These are phyloP conservation scores for Myriosclerotinia curreyana DNA, from an alignment of 2,329 filamentous ascomycete species.

Conservation along the genomic window DNA sequence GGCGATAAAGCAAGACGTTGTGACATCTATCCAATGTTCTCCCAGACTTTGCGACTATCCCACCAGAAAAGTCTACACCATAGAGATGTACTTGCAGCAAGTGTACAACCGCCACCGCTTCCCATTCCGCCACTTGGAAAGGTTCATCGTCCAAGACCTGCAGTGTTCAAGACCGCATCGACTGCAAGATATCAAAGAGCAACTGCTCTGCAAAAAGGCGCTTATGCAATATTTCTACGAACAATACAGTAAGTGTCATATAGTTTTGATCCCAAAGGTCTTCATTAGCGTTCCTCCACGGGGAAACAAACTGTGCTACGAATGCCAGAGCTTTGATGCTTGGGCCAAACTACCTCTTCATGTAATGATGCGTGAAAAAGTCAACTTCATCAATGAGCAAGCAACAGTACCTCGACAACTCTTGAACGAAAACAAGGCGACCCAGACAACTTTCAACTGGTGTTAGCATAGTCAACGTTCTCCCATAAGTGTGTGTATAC, in stretches of 20 bases:
- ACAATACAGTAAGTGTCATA: background rate
- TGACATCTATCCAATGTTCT: slow-evolving; percentile 4
- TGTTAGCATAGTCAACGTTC: too few species aligned
- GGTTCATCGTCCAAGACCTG: slow-evolving; percentile 2
- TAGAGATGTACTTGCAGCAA: background rate
- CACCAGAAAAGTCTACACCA: background rate
- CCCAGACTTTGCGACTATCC: background rate
- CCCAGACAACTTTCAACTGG: too few species aligned
- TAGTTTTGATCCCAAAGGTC: background rate
- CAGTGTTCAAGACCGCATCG: slow-evolving; percentile 5
- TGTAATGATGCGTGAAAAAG: background rate
- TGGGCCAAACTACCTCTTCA: background rate
- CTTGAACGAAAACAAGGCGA: background rate
- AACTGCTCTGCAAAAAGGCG: background rate
- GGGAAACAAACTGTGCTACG: background rate
- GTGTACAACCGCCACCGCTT: background rate
- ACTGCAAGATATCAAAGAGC: background rate
- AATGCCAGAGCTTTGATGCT: background rate
- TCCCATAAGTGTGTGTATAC: too few species aligned
- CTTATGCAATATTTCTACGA: background rate
- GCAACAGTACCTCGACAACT: background rate
- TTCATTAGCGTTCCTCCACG: background rate
- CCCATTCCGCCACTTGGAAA: background rate
- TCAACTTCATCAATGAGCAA: background rate
- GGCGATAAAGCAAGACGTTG: background rate